Percentiles rank a stretch among this genome's conserved stretches.
These are phyloP conservation scores for Exutisphaerella laricina DNA, from an alignment of 2,329 filamentous ascomycete genomes.

Conservation along the genomic window DNA sequence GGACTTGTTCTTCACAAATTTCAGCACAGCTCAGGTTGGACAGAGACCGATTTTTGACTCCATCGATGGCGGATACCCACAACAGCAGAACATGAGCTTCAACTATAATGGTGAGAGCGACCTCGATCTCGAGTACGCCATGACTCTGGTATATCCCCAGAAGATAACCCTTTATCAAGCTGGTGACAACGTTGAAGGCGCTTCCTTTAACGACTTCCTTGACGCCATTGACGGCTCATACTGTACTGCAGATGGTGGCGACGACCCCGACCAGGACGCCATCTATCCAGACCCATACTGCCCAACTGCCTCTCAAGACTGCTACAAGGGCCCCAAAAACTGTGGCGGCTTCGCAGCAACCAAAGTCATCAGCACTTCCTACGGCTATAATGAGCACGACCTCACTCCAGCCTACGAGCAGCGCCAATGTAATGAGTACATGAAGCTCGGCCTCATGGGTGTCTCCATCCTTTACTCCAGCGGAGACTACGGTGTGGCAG, in stretches of 20 bases:
- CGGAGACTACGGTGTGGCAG: constrained; percentile 42
- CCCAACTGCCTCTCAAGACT: constrained; percentile 17
- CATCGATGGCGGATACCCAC: constrained; percentile 34
- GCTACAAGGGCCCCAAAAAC: constrained; percentile 38
- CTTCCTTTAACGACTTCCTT: constrained; percentile 37
- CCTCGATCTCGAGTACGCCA: constrained; percentile 8
- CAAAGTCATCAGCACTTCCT: constrained; percentile 52
- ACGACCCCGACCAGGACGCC: constrained; percentile 36
- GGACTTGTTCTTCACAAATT: constrained; percentile 35
- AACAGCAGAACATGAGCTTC: constrained; percentile 35
- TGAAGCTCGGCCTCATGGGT: constrained; percentile 49
- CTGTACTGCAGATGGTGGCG: constrained; percentile 30
- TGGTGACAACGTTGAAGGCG: constrained; percentile 30
- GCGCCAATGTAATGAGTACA: constrained; percentile 51
- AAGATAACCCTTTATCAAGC: constrained; percentile 42
- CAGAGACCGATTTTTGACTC: constrained; percentile 29
- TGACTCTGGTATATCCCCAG: constrained; percentile 46
- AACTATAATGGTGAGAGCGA: constrained; percentile 10
- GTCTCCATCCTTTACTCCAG: constrained; percentile 48
- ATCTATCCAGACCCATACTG: constrained; percentile 41
- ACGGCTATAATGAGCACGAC: constrained; percentile 40
- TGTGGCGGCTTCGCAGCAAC: constrained; percentile 45
- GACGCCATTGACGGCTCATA: constrained; percentile 45
- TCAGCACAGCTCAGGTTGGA: constrained; percentile 30
- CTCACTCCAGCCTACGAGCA: constrained; percentile 45